Base-by-base conservation (phyloP, 2,329 filamentous ascomycete species). In the Clonostachys rosea region DNA sequence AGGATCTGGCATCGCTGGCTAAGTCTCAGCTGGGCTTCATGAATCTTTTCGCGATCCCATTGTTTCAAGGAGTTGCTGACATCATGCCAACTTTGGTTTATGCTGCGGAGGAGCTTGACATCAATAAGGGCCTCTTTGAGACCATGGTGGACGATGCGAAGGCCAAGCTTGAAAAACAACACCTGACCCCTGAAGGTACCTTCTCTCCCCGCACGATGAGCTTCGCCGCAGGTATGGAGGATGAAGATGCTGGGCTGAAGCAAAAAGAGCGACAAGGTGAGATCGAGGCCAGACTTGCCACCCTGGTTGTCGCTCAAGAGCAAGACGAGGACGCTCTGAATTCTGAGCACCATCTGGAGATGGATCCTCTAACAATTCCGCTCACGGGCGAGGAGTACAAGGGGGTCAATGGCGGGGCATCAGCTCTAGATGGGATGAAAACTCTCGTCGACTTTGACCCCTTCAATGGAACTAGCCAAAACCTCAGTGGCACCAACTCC, bases 1-100 rank as follows among this genome's bases (percentile, higher is more conserved):
- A 91, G 56, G 91, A 96, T 57, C 76, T 87, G 34, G 74, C 90
- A 51, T 91, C 92, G 47, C 76, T 96, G 46, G 88, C 84, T 52
- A 90, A 89, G 55, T 87, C 91, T 8, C 94, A 99, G 67, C 87
- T 96, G 47, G 87, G 89, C 20, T 99, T 99, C 68, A 96, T 97
- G 89, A 94, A 90, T 54, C 81, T 96, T 57, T 97, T 97, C 64
- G 94, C 92, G 14, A 83, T 91, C 43, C 94, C 94, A 2, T 77
- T 99, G 0, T 99, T 99, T 61, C 84, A 91, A 60, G 89, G 87
- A 8, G 86, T 97, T 8, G 84, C 89, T 33, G 88, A 95, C 56
- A 80, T 97, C 35, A 78, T 97, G 59, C 91, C 94, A 3, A 81
- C 80, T 18, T 89, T 97, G 83, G 74, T 76, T 44, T 96, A 95